A percentile compares a stretch with the other conserved stretches of the same genome.
Conservation (phyloP, 2,329 filamentous ascomycete genomes). For the Remersonia thermophila region DNA sequence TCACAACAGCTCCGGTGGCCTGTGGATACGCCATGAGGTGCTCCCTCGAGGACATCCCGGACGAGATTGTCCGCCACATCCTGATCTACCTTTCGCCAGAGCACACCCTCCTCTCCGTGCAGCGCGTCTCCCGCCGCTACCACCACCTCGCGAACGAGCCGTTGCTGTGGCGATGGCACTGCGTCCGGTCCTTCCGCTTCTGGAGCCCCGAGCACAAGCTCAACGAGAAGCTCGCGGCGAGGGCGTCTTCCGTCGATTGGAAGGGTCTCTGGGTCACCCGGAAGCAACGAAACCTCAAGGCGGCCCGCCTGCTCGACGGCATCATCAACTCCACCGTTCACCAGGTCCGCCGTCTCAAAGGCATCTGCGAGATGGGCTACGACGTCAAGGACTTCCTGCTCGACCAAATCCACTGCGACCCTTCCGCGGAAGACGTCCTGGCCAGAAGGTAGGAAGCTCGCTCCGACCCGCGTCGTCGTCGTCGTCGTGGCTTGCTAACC, state of each 20-base stretch:
- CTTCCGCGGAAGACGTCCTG: conserved; percentile 58
- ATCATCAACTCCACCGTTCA: conserved; percentile 60
- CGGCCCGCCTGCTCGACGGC: conserved; percentile 46
- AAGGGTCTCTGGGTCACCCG: conserved; percentile 52
- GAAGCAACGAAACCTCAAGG: conserved; percentile 37
- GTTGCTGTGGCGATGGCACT: conserved; percentile 71
- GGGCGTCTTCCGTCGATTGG: conserved; percentile 56
- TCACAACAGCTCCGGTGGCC: too few species aligned
- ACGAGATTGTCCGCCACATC: conserved; percentile 76
- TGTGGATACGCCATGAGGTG: conserved; percentile 11
- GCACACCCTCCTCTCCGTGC: conserved; percentile 36
- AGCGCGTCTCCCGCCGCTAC: conserved; percentile 50
- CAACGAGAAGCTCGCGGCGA: conserved; percentile 37
- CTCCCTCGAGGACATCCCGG: conserved; percentile 23
- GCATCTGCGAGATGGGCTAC: conserved; percentile 62
- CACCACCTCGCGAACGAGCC: conserved; percentile 55
- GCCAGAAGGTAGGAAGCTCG: conserved; percentile 47
- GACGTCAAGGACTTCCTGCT: conserved; percentile 80
- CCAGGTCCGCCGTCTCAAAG: conserved; percentile 56
- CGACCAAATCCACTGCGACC: conserved; percentile 46
- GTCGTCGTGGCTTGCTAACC: too few species aligned
- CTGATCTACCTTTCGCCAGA: conserved; percentile 49
- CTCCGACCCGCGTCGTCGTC: too few species aligned
- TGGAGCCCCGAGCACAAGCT: conserved; percentile 63
- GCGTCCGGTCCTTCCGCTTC: conserved; percentile 53